Percentiles rank a stretch among this genome's conserved stretches.
phyloP scores from a whole-genome alignment of 179 eudicot genomes.

The Camellia oleifera region DNA sequence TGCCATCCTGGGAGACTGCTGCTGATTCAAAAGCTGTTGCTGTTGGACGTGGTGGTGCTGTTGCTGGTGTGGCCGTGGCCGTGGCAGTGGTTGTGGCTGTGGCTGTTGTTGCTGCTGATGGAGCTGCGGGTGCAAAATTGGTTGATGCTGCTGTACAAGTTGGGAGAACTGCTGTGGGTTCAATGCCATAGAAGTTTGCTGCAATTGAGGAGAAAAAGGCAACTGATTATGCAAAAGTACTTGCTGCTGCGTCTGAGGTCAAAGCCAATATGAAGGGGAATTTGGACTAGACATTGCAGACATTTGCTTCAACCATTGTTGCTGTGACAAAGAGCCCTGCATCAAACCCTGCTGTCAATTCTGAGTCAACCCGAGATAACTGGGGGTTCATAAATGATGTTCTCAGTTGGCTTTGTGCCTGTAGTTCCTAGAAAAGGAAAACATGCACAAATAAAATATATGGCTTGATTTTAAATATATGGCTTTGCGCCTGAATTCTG shows the following conservation, averaged over 20 bases:
- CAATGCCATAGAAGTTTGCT: conserved; percentile 55
- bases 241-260: conserved; percentile 57
- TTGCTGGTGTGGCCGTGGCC: conserved; percentile 31
- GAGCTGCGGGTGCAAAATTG: conserved; percentile 44
- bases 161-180: conserved; percentile 78
- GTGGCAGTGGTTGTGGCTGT: conserved; percentile 42
- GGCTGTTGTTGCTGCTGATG: conserved; percentile 46
- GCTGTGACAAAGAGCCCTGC: conserved; percentile 63
- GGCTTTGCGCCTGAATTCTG: too few relatives aligned
- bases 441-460: not conserved
- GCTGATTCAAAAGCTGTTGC: conserved; percentile 46
- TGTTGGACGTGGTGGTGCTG: conserved; percentile 28
- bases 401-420: conserved; percentile 60
- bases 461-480: not conserved
- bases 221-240: conserved; percentile 53
- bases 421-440: conserved; percentile 43
- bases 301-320: conserved; percentile 85
- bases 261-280: conserved; percentile 69
- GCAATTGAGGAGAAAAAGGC: conserved; percentile 62
- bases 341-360: conserved; percentile 67
- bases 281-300: conserved; percentile 65
- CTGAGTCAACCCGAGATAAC: conserved; percentile 65
- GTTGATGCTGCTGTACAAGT: conserved; percentile 59
- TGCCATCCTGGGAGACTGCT: conserved; percentile 65
- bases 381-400: conserved; percentile 70